Conservation (phyloP, 257 asterid species). For the Fraxinus quadrangulata region DNA sequence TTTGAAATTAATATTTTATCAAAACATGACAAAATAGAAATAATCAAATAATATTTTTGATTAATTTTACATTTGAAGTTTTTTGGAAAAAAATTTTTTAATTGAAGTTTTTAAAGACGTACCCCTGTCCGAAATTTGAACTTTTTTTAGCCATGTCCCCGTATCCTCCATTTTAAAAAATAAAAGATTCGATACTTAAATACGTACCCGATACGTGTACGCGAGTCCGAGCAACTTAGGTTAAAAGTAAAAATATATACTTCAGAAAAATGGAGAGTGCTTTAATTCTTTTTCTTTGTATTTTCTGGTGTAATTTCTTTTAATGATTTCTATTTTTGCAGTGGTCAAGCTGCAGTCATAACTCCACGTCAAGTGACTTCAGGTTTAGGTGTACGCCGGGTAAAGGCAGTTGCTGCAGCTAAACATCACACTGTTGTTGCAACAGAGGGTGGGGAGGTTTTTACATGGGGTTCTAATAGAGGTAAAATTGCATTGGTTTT, state of each 20-base stretch:
- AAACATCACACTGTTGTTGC: constrained; percentile 97
- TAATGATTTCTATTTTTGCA: constrained; percentile 33
- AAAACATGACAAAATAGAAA: no score
- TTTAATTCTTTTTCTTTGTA: not conserved
- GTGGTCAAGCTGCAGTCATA: constrained; percentile 99
- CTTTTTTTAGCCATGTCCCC: no score
- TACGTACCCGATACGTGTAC: no score
- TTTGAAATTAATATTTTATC: no score
- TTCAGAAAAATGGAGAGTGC: not conserved
- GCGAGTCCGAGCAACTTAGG: no score
- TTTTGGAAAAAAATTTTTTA: no score
- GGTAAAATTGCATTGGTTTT: constrained; percentile 43
- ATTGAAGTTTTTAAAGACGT: no score
- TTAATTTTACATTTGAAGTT: no score
- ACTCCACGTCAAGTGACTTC: constrained; percentile 91
- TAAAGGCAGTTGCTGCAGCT: constrained; percentile 92
- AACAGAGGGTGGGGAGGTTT: constrained; percentile 92
- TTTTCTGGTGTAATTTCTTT: not conserved
- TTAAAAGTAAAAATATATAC: not conserved
- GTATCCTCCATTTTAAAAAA: no score
- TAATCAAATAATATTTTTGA: no score
- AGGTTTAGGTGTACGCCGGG: constrained; percentile 94
- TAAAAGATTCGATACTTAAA: no score
- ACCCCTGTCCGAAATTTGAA: no score
- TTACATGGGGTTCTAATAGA: constrained; percentile 99